These are phyloP conservation scores for Leccinum broughii DNA, from an alignment of 768 basidiomycete species.

Conservation along the genomic window DNA sequence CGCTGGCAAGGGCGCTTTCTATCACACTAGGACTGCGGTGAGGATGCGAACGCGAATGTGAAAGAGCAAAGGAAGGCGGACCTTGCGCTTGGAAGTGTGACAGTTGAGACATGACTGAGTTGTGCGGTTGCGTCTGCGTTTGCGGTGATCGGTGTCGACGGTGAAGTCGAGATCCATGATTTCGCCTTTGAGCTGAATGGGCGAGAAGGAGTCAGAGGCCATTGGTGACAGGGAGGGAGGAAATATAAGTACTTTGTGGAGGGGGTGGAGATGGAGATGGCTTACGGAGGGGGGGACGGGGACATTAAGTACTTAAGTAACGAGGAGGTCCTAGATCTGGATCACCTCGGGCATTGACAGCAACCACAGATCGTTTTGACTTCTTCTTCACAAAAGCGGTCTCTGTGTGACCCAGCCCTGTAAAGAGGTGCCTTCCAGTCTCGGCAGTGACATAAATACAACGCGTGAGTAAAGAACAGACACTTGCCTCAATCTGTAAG, in stretches of 20 bases:
- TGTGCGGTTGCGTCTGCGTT: conserved; percentile 86
- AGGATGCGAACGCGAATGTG: neutral
- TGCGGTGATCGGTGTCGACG: conserved; percentile 73
- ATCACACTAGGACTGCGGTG: conserved; percentile 58
- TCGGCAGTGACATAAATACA: conserved; percentile 38
- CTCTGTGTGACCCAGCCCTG: conserved; percentile 36
- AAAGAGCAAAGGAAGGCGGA: conserved; percentile 33
- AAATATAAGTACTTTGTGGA: conserved; percentile 45
- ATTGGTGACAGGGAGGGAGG: conserved; percentile 39
- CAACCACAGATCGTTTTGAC: conserved; percentile 28
- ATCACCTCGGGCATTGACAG: conserved; percentile 43
- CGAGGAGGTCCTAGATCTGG: conserved; percentile 39
- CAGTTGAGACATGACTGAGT: conserved; percentile 87
- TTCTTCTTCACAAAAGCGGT: conserved; percentile 36
- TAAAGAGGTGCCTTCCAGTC: conserved; percentile 34
- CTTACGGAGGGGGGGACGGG: conserved; percentile 41
- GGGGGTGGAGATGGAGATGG: conserved; percentile 51
- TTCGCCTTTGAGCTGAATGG: conserved; percentile 70
- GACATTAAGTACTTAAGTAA: conserved; percentile 58
- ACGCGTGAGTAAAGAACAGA: conserved; percentile 34
- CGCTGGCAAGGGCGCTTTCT: conserved; percentile 88
- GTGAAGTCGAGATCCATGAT: conserved; percentile 78
- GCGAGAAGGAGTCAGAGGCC: conserved; percentile 52
- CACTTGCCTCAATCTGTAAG: conserved; percentile 27
- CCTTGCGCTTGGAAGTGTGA: conserved; percentile 94